Percentiles rank a stretch among this genome's conserved stretches.
These are phyloP conservation scores for Stramenopiles sp. DNA, from an alignment of 352 stramenopile genomes.

Conservation along the genomic window DNA sequence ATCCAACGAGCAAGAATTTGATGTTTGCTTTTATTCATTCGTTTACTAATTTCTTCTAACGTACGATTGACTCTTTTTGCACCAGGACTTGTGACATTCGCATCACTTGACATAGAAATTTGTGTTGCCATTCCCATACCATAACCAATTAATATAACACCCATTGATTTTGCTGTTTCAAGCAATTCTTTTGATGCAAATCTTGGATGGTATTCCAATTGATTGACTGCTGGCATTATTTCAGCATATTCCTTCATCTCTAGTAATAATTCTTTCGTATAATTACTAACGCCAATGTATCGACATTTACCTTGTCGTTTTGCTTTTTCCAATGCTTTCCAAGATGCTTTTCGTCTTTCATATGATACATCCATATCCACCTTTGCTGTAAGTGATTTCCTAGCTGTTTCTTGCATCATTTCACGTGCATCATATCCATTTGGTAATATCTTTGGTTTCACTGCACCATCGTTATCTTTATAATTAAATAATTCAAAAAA, in stretches of 20 bases:
- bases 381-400: background rate
- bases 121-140: constrained; percentile 28
- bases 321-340: constrained; percentile 9
- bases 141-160: constrained; percentile 35
- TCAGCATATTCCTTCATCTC: constrained; percentile 26
- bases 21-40: constrained; percentile 26
- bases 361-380: background rate
- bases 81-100: constrained; percentile 19
- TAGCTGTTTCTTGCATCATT: background rate
- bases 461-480: background rate
- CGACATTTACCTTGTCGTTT: constrained; percentile 13
- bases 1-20: constrained; percentile 44
- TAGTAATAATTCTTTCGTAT: constrained; percentile 25
- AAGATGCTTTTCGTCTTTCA: constrained; percentile 4
- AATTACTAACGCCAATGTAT: constrained; percentile 42
- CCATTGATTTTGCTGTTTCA: constrained; percentile 27
- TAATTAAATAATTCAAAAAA: background rate
- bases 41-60: constrained; percentile 25
- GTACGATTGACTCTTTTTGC: constrained; percentile 7
- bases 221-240: constrained; percentile 36
- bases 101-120: constrained; percentile 20
- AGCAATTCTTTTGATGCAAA: constrained; percentile 32
- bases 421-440: background rate
- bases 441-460: background rate
- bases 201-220: constrained; percentile 45